A percentile compares a stretch with the other conserved stretches of the same genome.
phyloP scores from a whole-genome alignment of 106 monocot genomes.

The Phalaenopsis equestris region DNA sequence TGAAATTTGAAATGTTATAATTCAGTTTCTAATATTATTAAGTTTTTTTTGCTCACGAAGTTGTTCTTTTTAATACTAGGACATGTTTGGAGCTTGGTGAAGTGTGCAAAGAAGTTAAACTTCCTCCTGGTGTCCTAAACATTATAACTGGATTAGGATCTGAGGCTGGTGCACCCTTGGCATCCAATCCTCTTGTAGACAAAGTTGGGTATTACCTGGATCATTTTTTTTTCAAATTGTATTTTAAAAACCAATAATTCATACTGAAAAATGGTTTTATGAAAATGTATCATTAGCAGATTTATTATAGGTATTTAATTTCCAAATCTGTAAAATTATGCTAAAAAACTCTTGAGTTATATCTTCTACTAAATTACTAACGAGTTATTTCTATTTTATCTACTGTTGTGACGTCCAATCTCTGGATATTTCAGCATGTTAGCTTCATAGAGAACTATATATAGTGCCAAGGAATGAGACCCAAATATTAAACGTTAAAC shows the following conservation, averaged over 20 bases:
- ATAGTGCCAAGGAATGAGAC: neutral
- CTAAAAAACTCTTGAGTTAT: neutral
- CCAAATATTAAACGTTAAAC: neutral
- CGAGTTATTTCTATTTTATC: neutral
- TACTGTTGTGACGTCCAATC: neutral
- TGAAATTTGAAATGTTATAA: neutral
- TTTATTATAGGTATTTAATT: neutral
- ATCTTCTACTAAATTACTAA: neutral
- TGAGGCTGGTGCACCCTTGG: constrained; percentile 90
- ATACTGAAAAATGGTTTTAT: neutral
- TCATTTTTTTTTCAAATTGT: constrained; percentile 2
- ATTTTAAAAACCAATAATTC: constrained; percentile 1
- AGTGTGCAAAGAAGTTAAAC: constrained; percentile 80
- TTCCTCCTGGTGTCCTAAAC: constrained; percentile 91
- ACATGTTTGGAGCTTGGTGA: constrained; percentile 92
- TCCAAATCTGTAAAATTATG: neutral
- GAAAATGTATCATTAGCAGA: neutral
- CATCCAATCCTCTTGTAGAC: constrained; percentile 87
- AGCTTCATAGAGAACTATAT: neutral
- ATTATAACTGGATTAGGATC: constrained; percentile 86
- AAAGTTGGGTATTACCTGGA: constrained; percentile 40
- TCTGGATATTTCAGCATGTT: neutral
- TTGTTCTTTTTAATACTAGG: constrained; percentile 29
- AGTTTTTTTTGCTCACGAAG: neutral
- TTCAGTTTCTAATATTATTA: neutral